Percentiles rank a stretch among this genome's conserved stretches.
phyloP scores from a whole-genome alignment of 192 early-diverging fungal genomes.

The Chytriomyces confervae region DNA sequence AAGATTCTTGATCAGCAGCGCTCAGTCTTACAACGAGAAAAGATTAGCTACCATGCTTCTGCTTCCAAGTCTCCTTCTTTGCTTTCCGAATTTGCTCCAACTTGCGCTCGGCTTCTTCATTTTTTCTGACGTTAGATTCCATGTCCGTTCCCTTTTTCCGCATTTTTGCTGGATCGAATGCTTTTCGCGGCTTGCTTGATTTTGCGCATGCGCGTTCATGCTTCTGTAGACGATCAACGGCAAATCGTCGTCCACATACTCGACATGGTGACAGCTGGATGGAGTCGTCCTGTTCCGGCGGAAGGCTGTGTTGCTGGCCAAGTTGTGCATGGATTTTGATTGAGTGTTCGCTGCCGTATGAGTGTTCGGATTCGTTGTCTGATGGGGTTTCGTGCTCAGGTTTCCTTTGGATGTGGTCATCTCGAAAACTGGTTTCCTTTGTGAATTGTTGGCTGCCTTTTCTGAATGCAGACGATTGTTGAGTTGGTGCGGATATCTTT shows the following conservation, averaged over 20 bases:
- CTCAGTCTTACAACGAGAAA: neutral
- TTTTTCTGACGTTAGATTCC: constrained; percentile 1
- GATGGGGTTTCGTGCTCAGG: neutral
- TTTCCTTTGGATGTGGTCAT: neutral
- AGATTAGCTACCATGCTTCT: constrained; percentile 1
- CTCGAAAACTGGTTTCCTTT: neutral
- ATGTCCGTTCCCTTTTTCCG: constrained; percentile 27
- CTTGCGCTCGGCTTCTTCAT: constrained; percentile 5
- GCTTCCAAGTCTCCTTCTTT: constrained; percentile 27
- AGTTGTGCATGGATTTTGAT: constrained; percentile 8
- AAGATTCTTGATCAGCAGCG: neutral
- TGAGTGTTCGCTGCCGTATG: constrained; percentile 5
- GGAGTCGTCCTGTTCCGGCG: constrained; percentile 5
- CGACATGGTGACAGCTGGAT: constrained; percentile 1
- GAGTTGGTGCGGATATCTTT: too few relatives aligned
- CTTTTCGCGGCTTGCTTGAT: constrained; percentile 20
- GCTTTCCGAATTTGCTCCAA: constrained; percentile 16
- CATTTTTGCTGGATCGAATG: constrained; percentile 24
- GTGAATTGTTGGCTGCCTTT: neutral
- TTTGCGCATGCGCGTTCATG: constrained; percentile 30
- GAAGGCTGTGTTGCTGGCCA: neutral
- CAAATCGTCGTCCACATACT: constrained; percentile 21
- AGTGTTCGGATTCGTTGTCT: constrained; percentile 9
- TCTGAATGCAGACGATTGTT: neutral
- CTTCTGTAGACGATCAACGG: constrained; percentile 7